Percentiles rank a stretch among this genome's conserved stretches.
These are phyloP conservation scores for Apiospora malaysiana DNA, from an alignment of 2,329 filamentous ascomycete genomes.

Conservation along the genomic window DNA sequence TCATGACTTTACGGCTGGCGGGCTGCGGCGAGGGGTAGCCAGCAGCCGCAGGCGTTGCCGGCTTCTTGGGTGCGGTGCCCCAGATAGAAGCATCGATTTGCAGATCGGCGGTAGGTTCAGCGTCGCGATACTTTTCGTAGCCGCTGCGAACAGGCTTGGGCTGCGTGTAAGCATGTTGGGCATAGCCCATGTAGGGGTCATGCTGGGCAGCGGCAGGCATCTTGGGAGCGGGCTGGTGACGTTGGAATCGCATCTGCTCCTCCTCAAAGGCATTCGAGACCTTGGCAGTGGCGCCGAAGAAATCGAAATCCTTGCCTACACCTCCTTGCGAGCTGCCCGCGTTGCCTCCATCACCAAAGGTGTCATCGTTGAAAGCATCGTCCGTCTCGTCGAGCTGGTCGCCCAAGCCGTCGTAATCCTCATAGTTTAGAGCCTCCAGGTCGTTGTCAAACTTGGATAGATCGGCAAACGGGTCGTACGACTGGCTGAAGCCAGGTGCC, in stretches of 20 bases:
- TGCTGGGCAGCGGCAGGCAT: constrained; percentile 42
- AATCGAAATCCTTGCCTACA: constrained; percentile 94
- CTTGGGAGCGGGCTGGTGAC: constrained; percentile 69
- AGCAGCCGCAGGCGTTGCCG: constrained; percentile 37
- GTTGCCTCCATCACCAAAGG: constrained; percentile 69
- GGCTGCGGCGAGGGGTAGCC: constrained; percentile 20
- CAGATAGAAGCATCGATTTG: constrained; percentile 93
- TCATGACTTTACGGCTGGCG: constrained; percentile 80
- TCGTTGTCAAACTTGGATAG: constrained; percentile 70
- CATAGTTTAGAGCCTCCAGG: constrained; percentile 74
- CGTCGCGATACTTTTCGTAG: constrained; percentile 89
- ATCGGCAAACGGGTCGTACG: constrained; percentile 85
- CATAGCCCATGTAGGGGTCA: constrained; percentile 41
- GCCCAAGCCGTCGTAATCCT: constrained; percentile 95
- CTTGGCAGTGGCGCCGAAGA: constrained; percentile 90
- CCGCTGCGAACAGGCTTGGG: constrained; percentile 75
- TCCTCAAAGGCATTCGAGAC: constrained; percentile 87
- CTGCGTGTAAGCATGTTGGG: constrained; percentile 45
- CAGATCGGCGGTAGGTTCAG: constrained; percentile 85
- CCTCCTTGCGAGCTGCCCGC: constrained; percentile 49
- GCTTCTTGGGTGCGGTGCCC: constrained; percentile 75
- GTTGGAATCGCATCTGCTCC: constrained; percentile 83
- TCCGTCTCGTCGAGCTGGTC: constrained; percentile 90
- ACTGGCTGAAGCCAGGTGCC: constrained; percentile 81
- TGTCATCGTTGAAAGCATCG: constrained; percentile 96